Evolutionary conservation across 768 basidiomycete species (phyloP), one percentile per base, ranked within the genome.

Genomic region (Hydnomerulius pinastri): DNA sequence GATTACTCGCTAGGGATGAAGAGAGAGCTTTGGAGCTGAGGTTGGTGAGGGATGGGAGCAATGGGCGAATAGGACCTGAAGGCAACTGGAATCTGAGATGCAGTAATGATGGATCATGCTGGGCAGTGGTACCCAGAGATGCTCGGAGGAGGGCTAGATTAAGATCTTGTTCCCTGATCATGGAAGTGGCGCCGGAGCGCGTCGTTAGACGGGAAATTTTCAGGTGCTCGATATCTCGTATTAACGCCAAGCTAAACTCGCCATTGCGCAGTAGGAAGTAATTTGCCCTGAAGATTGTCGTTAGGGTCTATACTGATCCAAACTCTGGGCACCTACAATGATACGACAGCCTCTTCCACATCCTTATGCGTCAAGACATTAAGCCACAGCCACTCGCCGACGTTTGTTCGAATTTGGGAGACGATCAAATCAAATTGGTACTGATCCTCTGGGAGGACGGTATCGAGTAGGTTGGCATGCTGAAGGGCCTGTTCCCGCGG

Each of bases 321-420:
- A 32, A 38, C 18, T 48, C 40, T 37, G 35, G 27, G 25, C 1
- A 71, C 90, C 65, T 68, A 93, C 92, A 95, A 65, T 11, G 90
- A 88, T 58, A 93, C 83, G 17, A 96, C 82, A 0, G 92, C 87
- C 20, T 87, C 87, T 55, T 88, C 85, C 1, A 95, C 86, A 54
- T 93, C 91, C 57, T 82, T 80, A 60, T 79, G 78, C 2, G 92
- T 95, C 44, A 97, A 73, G 30, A 96, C 86, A 61, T 94, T 92
- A 20, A 83, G 68, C 94, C 93, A 97, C 1, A 97, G 74, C 92
- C 93, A 97, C 74, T 97, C 94, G 63, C 92, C 89, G 43, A 95
- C 81, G 50, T 87, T 85, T 1, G 79, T 86, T 50, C 92, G 74
- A 30, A 94, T 90, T 52, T 86, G 81, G 15, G 80, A 72, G 29